Evolutionary conservation across 208 protist species (phyloP), one percentile per base, ranked within the genome.

Genomic region (Crithidia fasciculata): DNA sequence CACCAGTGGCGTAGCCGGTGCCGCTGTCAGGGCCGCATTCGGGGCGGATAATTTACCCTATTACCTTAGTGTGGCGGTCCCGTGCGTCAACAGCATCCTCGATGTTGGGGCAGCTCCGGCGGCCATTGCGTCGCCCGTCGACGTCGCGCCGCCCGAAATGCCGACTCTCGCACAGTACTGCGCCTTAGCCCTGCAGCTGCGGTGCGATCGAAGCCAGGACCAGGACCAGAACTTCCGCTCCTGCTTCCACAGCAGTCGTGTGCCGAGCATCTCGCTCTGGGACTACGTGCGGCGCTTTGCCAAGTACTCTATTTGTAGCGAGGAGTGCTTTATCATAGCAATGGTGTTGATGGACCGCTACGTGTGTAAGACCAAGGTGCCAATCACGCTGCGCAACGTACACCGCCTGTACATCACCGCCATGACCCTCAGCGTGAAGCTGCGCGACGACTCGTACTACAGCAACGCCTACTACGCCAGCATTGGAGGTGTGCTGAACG

Each of bases 291-390:
- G 89, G 13, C 90, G 96, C 54, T 97, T 98, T 65, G 85, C 88
- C 56, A 97, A 95, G 70, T 98, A 98, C 79, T 91, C 89, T 0
- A 69, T 64, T 12, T 98, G 96, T 72, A 95, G 87, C 2, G 78
- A 87, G 44, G 90, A 98, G 83, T 98, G 95, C 74, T 96, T 98
- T 67, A 84, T 98, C 49, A 62, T 98, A 47, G 86, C 91, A 12
- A 82, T 96, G 28, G 88, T 98, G 12, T 88, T 97, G 64, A 93
- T 99, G 58, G 93, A 98, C 62, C 92, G 93, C 28, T 94, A 97
- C 66, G 75, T 85, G 8, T 68, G 75, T 15, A 65, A 67, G 52
- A 94, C 89, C 0, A 78, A 76, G 39, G 86, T 84, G 37, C 83
- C 83, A 9, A 66, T 94, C 15, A 80, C 77, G 12, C 66, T 85